phyloP scores from a whole-genome alignment of 2,329 filamentous ascomycete genomes.

The Trichoderma asperellum region DNA sequence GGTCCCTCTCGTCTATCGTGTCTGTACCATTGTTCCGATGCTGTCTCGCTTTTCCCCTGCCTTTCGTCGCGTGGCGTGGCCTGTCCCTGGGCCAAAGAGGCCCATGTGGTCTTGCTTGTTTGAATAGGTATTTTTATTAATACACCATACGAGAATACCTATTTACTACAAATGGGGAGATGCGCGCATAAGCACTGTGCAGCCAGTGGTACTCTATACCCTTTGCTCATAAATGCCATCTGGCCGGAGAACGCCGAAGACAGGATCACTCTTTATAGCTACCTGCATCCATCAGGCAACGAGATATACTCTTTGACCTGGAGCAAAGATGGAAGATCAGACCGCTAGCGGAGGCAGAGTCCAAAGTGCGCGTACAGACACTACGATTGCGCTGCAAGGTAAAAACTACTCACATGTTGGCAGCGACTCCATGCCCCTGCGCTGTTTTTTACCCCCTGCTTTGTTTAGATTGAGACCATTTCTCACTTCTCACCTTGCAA shows the following conservation, averaged over 20 bases:
- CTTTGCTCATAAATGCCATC: background rate
- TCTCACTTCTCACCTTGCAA: constrained; percentile 11
- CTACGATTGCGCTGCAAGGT: background rate
- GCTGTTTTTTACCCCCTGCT: background rate
- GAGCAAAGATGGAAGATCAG: background rate
- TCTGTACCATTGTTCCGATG: constrained; percentile 19
- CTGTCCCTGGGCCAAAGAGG: background rate
- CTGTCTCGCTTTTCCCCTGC: constrained; percentile 23
- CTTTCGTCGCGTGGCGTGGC: constrained; percentile 2
- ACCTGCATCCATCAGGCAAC: constrained; percentile 2
- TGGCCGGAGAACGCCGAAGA: background rate
- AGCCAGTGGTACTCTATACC: background rate
- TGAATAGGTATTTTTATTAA: background rate
- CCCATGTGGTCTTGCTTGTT: constrained; percentile 1
- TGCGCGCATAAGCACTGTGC: no score
- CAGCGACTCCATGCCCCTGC: constrained; percentile 13
- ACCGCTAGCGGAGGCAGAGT: background rate
- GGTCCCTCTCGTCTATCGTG: constrained; percentile 24
- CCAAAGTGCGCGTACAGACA: background rate
- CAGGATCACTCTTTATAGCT: background rate
- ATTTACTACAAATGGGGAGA: background rate
- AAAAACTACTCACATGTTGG: background rate
- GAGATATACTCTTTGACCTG: background rate
- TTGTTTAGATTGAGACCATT: background rate
- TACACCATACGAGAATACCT: background rate